Base-by-base conservation (phyloP, 2,329 filamentous ascomycete species). In the Colletotrichum orbiculare region DNA sequence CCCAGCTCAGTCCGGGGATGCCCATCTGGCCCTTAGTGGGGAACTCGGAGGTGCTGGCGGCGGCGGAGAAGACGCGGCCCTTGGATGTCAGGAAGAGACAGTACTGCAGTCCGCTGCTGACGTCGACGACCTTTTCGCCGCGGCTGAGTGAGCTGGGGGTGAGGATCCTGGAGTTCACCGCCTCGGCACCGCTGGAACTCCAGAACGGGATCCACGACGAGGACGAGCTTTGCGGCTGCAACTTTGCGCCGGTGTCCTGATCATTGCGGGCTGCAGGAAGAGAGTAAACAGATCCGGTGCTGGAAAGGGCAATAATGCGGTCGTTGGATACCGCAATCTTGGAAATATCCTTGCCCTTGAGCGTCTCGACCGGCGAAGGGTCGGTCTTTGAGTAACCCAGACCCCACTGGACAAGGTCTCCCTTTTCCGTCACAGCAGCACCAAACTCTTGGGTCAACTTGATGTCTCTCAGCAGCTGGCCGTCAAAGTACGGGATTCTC, bases 351-450 rank as follows among this genome's bases (percentile, higher is more conserved):
- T 96, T 97, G 60, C 94, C 95, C 65, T 80, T 88, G 58, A 99
- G 79, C 1, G 95, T 97, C 53, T 84, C 81, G 1, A 83, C 84
- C 0, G 95, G 96, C 37, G 83, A 80, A 9, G 82, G 85, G 37
- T 87, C 81, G 5, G 87, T 83, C 60, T 86, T 83, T 7, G 90
- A 91, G 74, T 91, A 97, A 4, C 85, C 92, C 4, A 84, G 84
- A 2, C 96, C 96, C 96, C 96, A 99, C 79, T 98, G 94, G 11
- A 97, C 83, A 48, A 99, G 77, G 74, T 98, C 91, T 4, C 96
- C 96, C 67, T 90, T 89, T 75, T 97, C 94, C 5, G 90, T 91
- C 45, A 98, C 90, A 9, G 96, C 96, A 4, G 89, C 95, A 8
- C 93, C 96, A 74, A 96, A 94, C 45, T 88, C 87, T 58, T 88